Base-by-base conservation (phyloP, 116 monocot species). In the Papilionanthe hybrid region DNA sequence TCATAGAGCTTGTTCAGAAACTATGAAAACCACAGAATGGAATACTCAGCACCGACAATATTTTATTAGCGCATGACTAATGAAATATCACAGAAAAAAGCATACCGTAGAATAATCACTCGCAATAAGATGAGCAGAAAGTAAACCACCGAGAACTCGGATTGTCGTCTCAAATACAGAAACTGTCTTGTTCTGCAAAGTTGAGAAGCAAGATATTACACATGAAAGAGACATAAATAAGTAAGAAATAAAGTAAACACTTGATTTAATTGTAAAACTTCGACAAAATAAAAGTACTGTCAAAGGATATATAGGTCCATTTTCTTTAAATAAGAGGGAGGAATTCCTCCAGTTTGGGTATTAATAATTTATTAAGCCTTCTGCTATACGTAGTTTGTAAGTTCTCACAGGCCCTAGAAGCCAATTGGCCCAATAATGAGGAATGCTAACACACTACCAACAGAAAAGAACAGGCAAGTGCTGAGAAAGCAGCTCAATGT, bases 101-200 rank as follows among this genome's bases (percentile, higher is more conserved):
- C 57, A 80, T 88, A 98, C 98, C 79, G 98, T 98, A 50, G 94
- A 88, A 90, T 94, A 91, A 87, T 98, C 98, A 88, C 90, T 94
- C n/a, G 98, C 98, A 80, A 98, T 87, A 78, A 98, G 91, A 84
- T 98, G 98, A 85, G 94, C 98, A 30, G 98, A 98, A 11, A 98
- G 84, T 77, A 98, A 83, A 79, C 98, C 98, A 5, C 98, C 98
- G 69, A 98, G 92, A 79, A 98, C 81, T 28, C 98, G 89, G 32
- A 98, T 98, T 77, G 92, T 98, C n/a, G 98, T 94, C 87, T 98
- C 98, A 87, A 98, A 98, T 41, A 98, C 86, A 29, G 98, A 98
- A 66, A 98, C 94, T 15, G 98, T 98, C 82, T 94, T 98, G 75
- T 98, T 88, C 98, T 98, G 82, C 85, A 86, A 32, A 5, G 41